Evolutionary conservation across 2,329 filamentous ascomycete genomes (phyloP), one percentile per base, ranked within the genome.

Genomic region (Phyllosticta citriasiana): DNA sequence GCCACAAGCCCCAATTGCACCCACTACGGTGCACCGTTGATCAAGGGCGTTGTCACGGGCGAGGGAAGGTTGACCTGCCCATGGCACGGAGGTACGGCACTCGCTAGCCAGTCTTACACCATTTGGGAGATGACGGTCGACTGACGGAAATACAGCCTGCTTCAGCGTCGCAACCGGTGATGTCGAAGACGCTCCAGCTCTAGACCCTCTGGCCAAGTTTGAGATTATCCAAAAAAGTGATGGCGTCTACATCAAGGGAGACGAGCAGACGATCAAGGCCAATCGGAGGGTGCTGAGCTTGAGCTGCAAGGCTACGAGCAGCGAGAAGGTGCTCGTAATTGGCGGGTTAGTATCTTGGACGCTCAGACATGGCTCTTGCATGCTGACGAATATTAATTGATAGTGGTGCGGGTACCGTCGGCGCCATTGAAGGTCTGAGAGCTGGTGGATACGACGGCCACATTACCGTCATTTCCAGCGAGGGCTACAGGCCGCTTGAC

Each of bases 101-200:
- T 25, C 19, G 19, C 40, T 9, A 50, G 19, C 40, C 4, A 50
- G 12, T 19, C 16, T 50, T 12, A 60, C 33, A 40, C 33, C 33
- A 40, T 9, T 53, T 53, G 16, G 7, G 51, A 53, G 9, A 53
- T 10, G 9, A 53, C 24, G 10, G 53, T 9, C 12, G 16, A 50
- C 60, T 61, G 51, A 61, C 55, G 33, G 25, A 30, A 57, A 40
- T 26, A 22, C 12, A 61, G 94, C 94, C 62, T 99, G 94, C 79
- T 99, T 97, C 78, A 94, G 91, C 65, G 85, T 90, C 65, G 82
- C 83, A 61, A 95, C 88, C 5, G 94, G 94, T 59, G 94, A 99
- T 68, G 89, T 97, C 63, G 94, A 99, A 76, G 91, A 97, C 71
- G 92, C 93, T 0, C 94, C 94, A 0, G 94, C 90, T 1, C 83